Conservation (phyloP, 164 flowering plant species). For the Berberis vulgaris region DNA sequence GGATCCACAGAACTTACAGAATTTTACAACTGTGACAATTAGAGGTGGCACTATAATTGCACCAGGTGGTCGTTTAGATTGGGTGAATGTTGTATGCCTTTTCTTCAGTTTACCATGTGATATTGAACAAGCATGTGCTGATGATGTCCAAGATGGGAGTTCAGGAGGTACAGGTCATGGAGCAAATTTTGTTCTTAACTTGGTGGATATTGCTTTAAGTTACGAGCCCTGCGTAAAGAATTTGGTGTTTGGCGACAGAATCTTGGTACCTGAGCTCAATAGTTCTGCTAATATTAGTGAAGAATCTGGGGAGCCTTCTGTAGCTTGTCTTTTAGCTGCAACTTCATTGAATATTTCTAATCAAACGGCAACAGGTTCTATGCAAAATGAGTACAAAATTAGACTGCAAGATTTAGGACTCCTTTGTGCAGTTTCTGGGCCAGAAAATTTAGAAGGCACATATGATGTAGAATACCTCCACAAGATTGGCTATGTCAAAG, state of each 20-base stretch:
- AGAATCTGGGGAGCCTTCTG: slow-evolving; percentile 26
- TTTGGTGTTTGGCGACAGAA: slow-evolving; percentile 8
- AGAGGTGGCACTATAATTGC: slow-evolving; percentile 75
- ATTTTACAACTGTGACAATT: slow-evolving; percentile 42
- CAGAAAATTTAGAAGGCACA: slow-evolving; percentile 19
- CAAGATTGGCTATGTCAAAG: slow-evolving; percentile 68
- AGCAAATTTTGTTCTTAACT: slow-evolving; percentile 55
- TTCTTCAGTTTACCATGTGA: slow-evolving; percentile 56
- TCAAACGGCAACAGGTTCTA: slow-evolving; percentile 19
- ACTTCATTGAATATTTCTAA: slow-evolving; percentile 56
- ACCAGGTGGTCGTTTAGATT: slow-evolving; percentile 85
- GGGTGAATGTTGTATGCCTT: slow-evolving; percentile 49
- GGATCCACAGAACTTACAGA: slow-evolving; percentile 43
- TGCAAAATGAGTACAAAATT: slow-evolving; percentile 44
- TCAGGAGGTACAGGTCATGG: slow-evolving; percentile 18
- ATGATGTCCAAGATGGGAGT: slow-evolving; percentile 15
- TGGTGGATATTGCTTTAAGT: slow-evolving; percentile 78
- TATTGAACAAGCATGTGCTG: slow-evolving; percentile 20
- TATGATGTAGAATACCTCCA: slow-evolving; percentile 57
- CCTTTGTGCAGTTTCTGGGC: slow-evolving; percentile 32
- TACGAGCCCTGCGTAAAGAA: slow-evolving; percentile 62
- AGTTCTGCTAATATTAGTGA: slow-evolving; percentile 15
- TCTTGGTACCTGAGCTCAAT: slow-evolving; percentile 15
- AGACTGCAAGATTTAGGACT: slow-evolving; percentile 79
- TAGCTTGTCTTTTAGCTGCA: slow-evolving; percentile 76